Evolutionary conservation across 2,329 filamentous ascomycete genomes (phyloP).

Genomic region (Ophidiomyces ophidiicola): DNA sequence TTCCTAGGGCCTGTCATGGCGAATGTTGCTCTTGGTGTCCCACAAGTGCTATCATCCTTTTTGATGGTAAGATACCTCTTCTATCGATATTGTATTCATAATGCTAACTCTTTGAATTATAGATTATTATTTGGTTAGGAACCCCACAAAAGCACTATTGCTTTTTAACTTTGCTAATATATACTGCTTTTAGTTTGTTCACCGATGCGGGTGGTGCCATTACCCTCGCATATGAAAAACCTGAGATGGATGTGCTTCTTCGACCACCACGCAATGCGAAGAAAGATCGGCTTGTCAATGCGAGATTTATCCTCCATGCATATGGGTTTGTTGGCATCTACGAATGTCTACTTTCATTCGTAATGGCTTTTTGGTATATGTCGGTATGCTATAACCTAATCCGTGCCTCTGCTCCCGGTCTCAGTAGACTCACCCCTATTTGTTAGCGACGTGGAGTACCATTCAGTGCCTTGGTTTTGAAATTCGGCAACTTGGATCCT

Average conservation of each 20-base stretch:
- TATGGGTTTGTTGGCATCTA: constrained; percentile 59
- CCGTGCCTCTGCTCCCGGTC: constrained; percentile 23
- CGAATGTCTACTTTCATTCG: constrained; percentile 48
- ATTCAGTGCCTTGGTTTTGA: constrained; percentile 56
- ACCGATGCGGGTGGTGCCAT: constrained; percentile 65
- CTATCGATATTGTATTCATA: not conserved
- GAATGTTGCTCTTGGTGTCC: constrained; percentile 58
- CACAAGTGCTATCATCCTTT: constrained; percentile 60
- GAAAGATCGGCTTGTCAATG: constrained; percentile 60
- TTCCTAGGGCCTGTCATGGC: constrained; percentile 55
- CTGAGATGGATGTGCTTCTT: constrained; percentile 61
- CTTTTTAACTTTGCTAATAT: not conserved
- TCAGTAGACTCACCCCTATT: constrained; percentile 29
- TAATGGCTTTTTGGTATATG: constrained; percentile 57
- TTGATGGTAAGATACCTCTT: constrained; percentile 41
- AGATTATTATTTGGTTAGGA: constrained; percentile 48
- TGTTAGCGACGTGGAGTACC: constrained; percentile 45
- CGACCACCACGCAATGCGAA: constrained; percentile 56
- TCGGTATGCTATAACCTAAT: constrained; percentile 6
- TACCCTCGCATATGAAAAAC: constrained; percentile 61
- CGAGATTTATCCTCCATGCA: constrained; percentile 57
- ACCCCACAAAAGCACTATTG: not conserved
- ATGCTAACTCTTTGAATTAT: not conserved
- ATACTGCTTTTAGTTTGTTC: constrained; percentile 41
- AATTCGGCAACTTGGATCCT: constrained; percentile 45